Evolutionary conservation across 31 red algal genomes (phyloP).

Genomic region (Porphyra umbilicalis): DNA sequence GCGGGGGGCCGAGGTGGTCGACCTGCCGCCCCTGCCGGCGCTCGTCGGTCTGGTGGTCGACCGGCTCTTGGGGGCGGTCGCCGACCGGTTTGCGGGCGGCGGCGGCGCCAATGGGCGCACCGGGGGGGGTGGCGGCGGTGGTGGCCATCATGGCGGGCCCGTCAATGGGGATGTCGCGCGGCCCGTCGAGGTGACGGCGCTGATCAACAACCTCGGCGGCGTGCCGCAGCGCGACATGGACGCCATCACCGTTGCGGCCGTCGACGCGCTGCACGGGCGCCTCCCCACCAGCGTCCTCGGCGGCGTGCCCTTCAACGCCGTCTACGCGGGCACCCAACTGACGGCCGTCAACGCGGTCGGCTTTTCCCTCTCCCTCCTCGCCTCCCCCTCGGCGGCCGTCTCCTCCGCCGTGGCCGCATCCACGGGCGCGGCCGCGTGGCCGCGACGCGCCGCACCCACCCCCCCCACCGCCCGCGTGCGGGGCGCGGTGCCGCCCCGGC

Average conservation of each 20-base stretch:
- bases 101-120: conserved; percentile 6
- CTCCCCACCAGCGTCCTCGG: conserved; percentile 18
- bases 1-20: conserved; percentile 13
- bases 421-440: conserved; percentile 22
- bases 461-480: conserved; percentile 6
- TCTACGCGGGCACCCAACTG: conserved; percentile 42
- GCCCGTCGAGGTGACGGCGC: conserved; percentile 5
- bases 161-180: not conserved
- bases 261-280: conserved; percentile 7
- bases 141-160: not conserved
- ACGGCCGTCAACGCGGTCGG: conserved; percentile 67
- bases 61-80: conserved; percentile 25
- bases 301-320: conserved; percentile 9
- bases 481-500: not conserved
- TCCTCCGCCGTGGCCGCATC: conserved; percentile 19
- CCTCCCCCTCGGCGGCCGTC: conserved; percentile 9
- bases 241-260: conserved; percentile 21
- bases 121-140: not conserved
- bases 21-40: conserved; percentile 1
- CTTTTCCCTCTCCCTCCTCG: conserved; percentile 37
- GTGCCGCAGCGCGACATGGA: conserved; percentile 57
- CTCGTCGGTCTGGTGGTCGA: not conserved
- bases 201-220: conserved; percentile 72
- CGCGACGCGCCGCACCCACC: conserved; percentile 10
- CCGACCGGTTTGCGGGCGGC: conserved; percentile 49